A percentile compares a stretch with the other conserved stretches of the same genome.
Evolutionary conservation across 306 rosid species (phyloP).

Genomic region (Cucumis hystrix): DNA sequence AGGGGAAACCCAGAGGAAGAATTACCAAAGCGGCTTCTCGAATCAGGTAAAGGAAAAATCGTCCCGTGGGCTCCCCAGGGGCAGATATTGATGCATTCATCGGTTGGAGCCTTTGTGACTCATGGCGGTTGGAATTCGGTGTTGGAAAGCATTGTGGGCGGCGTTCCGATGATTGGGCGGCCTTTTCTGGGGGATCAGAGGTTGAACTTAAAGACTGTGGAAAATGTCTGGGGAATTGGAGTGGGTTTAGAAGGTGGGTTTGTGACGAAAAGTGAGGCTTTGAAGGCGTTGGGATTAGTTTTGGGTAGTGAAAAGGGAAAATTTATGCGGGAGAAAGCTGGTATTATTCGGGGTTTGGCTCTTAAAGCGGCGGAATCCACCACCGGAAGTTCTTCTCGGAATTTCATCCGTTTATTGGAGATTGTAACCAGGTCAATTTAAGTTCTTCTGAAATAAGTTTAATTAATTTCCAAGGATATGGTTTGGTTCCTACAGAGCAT

Average conservation of each 20-base stretch:
- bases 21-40: constrained; percentile 24
- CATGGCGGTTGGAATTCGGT: constrained; percentile 67
- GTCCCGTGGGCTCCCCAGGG: constrained; percentile 56
- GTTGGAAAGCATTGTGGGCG: constrained; percentile 42
- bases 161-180: constrained; percentile 56
- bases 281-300: constrained; percentile 13
- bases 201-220: constrained; percentile 26
- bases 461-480: no score
- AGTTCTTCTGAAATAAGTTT: no score
- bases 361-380: constrained; percentile 8
- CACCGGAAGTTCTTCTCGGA: constrained; percentile 28
- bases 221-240: constrained; percentile 35
- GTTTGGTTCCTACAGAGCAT: no score
- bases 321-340: constrained; percentile 24
- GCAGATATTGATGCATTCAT: constrained; percentile 24
- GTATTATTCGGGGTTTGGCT: constrained; percentile 13
- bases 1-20: constrained; percentile 25
- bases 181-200: constrained; percentile 51
- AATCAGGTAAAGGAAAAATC: constrained; percentile 28
- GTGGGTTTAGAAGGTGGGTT: constrained; percentile 27
- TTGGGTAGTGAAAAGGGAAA: constrained; percentile 22
- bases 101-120: constrained; percentile 36
- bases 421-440: not conserved
- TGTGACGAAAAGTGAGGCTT: constrained; percentile 17
- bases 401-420: constrained; percentile 23